A percentile compares a stretch with the other conserved stretches of the same genome.
These are phyloP conservation scores for Backusella parvicylindrica DNA, from an alignment of 192 early-diverging fungal genomes.

Conservation along the genomic window DNA sequence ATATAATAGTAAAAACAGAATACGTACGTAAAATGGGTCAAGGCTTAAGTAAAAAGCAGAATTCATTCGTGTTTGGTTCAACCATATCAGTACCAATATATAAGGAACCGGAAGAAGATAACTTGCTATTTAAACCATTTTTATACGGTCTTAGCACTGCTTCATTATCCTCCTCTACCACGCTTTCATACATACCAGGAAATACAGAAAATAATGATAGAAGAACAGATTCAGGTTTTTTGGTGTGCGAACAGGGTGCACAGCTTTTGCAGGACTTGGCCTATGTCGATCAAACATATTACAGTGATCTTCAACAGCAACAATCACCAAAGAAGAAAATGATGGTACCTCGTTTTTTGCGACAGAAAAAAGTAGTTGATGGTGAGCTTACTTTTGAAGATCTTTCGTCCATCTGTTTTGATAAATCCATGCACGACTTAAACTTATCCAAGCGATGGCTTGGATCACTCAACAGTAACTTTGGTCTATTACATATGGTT, in stretches of 20 bases:
- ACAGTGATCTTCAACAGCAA: neutral
- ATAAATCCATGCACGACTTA: neutral
- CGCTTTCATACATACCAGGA: neutral
- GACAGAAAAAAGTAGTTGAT: neutral
- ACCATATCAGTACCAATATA: neutral
- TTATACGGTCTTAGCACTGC: neutral
- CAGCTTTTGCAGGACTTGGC: neutral
- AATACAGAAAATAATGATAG: neutral
- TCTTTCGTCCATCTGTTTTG: neutral
- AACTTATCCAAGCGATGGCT: neutral
- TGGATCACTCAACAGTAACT: neutral
- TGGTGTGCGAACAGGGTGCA: neutral
- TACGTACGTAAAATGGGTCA: neutral
- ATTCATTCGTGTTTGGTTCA: neutral
- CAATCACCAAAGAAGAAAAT: neutral
- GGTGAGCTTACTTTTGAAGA: neutral
- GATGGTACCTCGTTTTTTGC: neutral
- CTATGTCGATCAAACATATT: conserved; percentile 18
- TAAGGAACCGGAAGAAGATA: neutral
- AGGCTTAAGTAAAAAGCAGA: neutral
- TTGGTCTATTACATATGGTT: conserved; percentile 1
- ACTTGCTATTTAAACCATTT: conserved; percentile 4
- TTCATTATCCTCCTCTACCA: neutral
- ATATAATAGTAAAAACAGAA: neutral
- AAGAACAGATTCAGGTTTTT: conserved; percentile 12